Evolutionary conservation across 164 flowering plant genomes (phyloP), one percentile per base, ranked within the genome.

Genomic region (Brasenia schreberi): DNA sequence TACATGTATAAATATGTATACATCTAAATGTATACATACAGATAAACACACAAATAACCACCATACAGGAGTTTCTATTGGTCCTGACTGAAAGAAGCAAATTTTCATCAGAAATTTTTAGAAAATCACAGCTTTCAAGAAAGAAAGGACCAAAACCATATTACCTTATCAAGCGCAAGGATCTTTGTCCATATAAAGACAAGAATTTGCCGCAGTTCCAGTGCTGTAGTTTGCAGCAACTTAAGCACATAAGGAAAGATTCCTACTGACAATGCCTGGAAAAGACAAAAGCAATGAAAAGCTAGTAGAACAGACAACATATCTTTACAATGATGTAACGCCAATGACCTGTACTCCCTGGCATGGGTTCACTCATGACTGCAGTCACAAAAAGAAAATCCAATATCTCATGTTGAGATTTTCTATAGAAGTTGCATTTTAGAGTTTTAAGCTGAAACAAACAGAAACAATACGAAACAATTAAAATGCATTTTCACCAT

Each of bases 131-230:
- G 16, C 56, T 6, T 33, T 49, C 7, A 49, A 49, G 16, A 49
- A 49, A 49, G 16, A 49, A 6, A 49, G 16, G 12, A 49, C 12
- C 56, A 44, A 18, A 66, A 49, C 56, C 10, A 5, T 14, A 18
- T 61, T 81, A 94, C 99, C 96, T 91, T 94, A 80, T 91, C 99
- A 74, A 89, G 93, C 6, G 97, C 95, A 64, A 94, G 88, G 71
- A 94, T 94, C 70, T 91, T 94, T 63, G 99, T 91, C 99, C 99
- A 94, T 65, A 94, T 94, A 71, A 94, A 94, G 39, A 94, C 99
- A 77, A 94, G 99, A 75, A 94, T 88, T 72, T 89, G 97, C 27
- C 95, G 80, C 33, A 94, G 80, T 69, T 94, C 99, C 17, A 85
- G 82, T 42, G 96, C 91, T 19, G 89, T 84, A 23, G 97, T 94